Percentiles rank a stretch among this genome's conserved stretches.
Conservation (phyloP, 2,329 filamentous ascomycete species). For the Tothia fuscella region DNA sequence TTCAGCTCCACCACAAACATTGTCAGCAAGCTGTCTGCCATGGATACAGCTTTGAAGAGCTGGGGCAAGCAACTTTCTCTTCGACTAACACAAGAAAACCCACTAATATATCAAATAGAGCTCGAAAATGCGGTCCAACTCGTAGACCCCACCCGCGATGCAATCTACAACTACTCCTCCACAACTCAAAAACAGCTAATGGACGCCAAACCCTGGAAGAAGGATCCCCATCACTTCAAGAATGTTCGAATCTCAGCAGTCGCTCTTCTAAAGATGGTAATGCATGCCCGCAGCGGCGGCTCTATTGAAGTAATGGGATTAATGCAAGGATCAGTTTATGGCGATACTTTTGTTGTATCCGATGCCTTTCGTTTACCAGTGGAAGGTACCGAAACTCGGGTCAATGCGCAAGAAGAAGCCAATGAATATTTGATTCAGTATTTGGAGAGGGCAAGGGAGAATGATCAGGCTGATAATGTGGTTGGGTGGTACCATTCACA, state of each 20-base stretch:
- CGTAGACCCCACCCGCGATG: constrained; percentile 67
- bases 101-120: constrained; percentile 55
- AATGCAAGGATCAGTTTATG: constrained; percentile 89
- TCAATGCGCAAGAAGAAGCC: constrained; percentile 90
- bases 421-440: constrained; percentile 96
- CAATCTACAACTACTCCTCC: constrained; percentile 74
- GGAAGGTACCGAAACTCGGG: constrained; percentile 94
- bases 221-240: constrained; percentile 80
- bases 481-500: constrained; percentile 98
- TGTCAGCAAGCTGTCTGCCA: constrained; percentile 21
- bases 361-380: constrained; percentile 90
- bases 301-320: constrained; percentile 92
- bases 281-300: constrained; percentile 94
- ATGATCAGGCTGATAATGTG: constrained; percentile 76
- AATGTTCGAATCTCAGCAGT: constrained; percentile 86
- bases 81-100: background rate
- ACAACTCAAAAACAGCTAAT: constrained; percentile 55
- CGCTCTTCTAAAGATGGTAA: constrained; percentile 95
- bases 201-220: constrained; percentile 59
- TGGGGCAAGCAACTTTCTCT: constrained; percentile 40
- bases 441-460: constrained; percentile 59
- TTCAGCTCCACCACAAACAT: constrained; percentile 1
- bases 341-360: constrained; percentile 79
- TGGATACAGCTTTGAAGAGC: constrained; percentile 46
- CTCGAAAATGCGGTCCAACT: constrained; percentile 64